Base-by-base conservation (phyloP, 768 basidiomycete species). In the Phanerodontia chrysosporium region DNA sequence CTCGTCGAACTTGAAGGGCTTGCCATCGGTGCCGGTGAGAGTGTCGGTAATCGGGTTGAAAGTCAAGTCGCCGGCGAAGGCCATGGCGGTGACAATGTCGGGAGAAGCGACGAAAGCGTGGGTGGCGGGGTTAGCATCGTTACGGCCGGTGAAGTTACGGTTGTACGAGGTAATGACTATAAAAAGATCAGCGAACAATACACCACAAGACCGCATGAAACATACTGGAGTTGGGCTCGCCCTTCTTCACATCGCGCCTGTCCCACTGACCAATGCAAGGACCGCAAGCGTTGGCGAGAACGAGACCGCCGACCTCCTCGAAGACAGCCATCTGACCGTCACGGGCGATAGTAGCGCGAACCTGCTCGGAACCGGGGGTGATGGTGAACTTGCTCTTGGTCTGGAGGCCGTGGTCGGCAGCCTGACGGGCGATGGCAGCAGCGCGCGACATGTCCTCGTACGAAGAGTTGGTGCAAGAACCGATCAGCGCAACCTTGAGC, bases 241-340 rank as follows among this genome's bases (percentile, higher is more conserved):
- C 97, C 84, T 93, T 98, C 83, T 92, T 88, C 51, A 98, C 92
- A 66, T 99, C 97, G 69, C 86, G 78, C 71, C 97, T 83, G 77
- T 98, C 96, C 97, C 97, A 99, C 74, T 98, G 96, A 68, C 97
- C 97, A 64, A 98, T 98, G 75, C 97, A 98, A 70, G 97, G 97
- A 49, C 97, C 97, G 72, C 97, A 99, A 55, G 97, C 97, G 70
- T 98, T 99, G 65, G 97, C 97, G 55, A 99, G 86, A 49, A 99
- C 94, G 54, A 95, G 70, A 66, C 94, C 97, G 58, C 97, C 97
- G 62, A 86, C 90, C 16, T 78, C 72, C 77, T 98, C 94, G 69
- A 98, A 92, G 39, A 85, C 77, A 63, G 80, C 86, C 58, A 98
- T 95, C 70, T 94, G 84, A 64, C 97, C 97, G 66, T 99, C 97